A percentile compares a stretch with the other conserved stretches of the same genome.
These are phyloP conservation scores for Phlegmacium glaucopus DNA, from an alignment of 768 basidiomycete species.

Conservation along the genomic window DNA sequence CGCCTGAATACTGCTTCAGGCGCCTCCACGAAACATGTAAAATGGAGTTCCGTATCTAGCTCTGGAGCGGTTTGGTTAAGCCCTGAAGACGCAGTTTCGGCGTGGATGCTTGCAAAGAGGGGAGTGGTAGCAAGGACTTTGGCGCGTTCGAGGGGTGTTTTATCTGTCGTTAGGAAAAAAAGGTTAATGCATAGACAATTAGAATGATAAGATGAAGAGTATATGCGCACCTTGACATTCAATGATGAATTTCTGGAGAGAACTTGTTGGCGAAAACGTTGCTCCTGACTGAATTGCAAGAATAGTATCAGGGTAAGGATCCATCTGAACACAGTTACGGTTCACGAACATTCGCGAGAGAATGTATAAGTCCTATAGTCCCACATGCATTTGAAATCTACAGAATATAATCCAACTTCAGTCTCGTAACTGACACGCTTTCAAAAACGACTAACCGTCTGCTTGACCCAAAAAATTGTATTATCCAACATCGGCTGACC, in stretches of 20 bases:
- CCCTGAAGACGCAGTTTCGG: slow-evolving; percentile 61
- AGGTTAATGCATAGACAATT: too few relatives aligned
- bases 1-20: slow-evolving; percentile 39
- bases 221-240: slow-evolving; percentile 54
- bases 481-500: slow-evolving; percentile 51
- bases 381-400: slow-evolving; percentile 86
- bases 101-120: slow-evolving; percentile 78
- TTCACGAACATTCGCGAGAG: slow-evolving; percentile 68
- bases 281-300: slow-evolving; percentile 46
- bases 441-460: slow-evolving; percentile 56
- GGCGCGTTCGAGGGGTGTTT: slow-evolving; percentile 71
- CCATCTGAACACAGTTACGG: too few relatives aligned
- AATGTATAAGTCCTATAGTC: slow-evolving; percentile 83
- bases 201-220: neutral
- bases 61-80: slow-evolving; percentile 52
- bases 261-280: slow-evolving; percentile 49
- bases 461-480: slow-evolving; percentile 83
- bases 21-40: slow-evolving; percentile 81
- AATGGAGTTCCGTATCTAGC: slow-evolving; percentile 77
- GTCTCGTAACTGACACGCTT: neutral
- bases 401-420: neutral
- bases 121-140: slow-evolving; percentile 70
- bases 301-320: too few relatives aligned
- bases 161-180: slow-evolving; percentile 43
- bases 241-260: slow-evolving; percentile 65